Evolutionary conservation across 2,329 filamentous ascomycete species (phyloP), one percentile per base, ranked within the genome.

Genomic region (Aspergillus tanneri): DNA sequence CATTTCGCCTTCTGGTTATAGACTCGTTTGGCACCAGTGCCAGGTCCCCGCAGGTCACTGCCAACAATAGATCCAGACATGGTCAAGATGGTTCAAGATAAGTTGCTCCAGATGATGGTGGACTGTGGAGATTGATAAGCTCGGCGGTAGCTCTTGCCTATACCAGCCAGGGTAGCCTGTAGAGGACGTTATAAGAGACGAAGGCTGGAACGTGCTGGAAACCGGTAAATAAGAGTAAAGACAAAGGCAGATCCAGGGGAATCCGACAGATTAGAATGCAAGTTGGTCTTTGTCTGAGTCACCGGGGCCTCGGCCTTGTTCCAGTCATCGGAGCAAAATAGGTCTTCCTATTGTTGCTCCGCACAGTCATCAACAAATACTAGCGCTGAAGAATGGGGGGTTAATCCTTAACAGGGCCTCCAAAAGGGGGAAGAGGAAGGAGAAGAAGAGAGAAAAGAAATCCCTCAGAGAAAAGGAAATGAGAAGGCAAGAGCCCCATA

Each of bases 11-110:
- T 70, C 46, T 68, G 68, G 50, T 69, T 63, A 49, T 70, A 62
- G 47, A 62, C 60, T 23, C 71, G 64, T 49, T 72, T 69, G 53
- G 56, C 76, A 58, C 79, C 77, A 60, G 76, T 76, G 61, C 77
- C 72, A 56, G 68, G 69, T 64, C 73, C 75, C 63, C 80, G 79
- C 53, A 83, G 71, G 63, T 83, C 80, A 64, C 68, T 63, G 59
- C 73, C 74, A 47, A 68, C 65, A 60, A 74, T 68, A 62, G 70
- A 66, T 64, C 60, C 61, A 38, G 56, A 58, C 39, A 56, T 56
- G 58, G 58, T 61, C 41, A 16, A 7, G 21, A 21, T n/a, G 14
- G 36, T 24, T 8, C 8, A 14, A 42, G 25, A 9, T 12, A n/a
- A 14, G 11, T 14, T 40, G 23, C 22, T 27, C 8, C 3, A 18